These are phyloP conservation scores for Crepidotus variabilis DNA, from an alignment of 768 basidiomycete species.

Conservation along the genomic window DNA sequence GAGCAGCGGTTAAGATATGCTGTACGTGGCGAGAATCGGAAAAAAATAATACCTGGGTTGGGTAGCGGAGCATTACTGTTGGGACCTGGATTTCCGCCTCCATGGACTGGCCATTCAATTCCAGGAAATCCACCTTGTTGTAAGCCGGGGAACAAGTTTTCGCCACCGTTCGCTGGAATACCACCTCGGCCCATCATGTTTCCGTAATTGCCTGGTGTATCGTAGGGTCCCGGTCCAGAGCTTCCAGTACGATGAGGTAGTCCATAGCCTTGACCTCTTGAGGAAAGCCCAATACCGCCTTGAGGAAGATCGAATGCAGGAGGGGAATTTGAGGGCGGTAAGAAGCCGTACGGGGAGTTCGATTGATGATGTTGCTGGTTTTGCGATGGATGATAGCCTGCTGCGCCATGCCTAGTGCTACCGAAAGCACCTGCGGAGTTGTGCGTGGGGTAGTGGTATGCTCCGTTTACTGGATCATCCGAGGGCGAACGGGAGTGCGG, in stretches of 20 bases:
- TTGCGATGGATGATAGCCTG: constrained; percentile 7
- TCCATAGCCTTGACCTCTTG: constrained; percentile 12
- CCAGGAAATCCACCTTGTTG: constrained; percentile 16
- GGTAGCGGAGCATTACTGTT: background rate
- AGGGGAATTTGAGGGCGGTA: constrained; percentile 23
- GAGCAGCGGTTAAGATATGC: background rate
- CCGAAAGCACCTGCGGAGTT: constrained; percentile 9
- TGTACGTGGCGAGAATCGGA: background rate
- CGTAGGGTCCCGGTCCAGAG: constrained; percentile 7
- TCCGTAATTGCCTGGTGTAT: constrained; percentile 2
- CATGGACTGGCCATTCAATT: constrained; percentile 35
- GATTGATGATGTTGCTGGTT: constrained; percentile 15
- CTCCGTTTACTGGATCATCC: constrained; percentile 10
- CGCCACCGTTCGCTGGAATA: background rate
- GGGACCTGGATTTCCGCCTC: constrained; percentile 9
- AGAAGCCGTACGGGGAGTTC: constrained; percentile 20
- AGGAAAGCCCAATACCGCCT: constrained; percentile 1
- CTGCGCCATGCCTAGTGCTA: constrained; percentile 1
- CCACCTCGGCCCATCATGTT: constrained; percentile 5
- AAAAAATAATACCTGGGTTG: background rate
- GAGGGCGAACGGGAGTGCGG: constrained; percentile 24
- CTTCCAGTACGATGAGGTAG: constrained; percentile 10
- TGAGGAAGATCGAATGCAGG: constrained; percentile 26
- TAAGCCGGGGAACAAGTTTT: constrained; percentile 18
- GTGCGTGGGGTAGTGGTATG: constrained; percentile 6